A percentile compares a stretch with the other conserved stretches of the same genome.
Evolutionary conservation across 179 eudicot genomes (phyloP).

Genomic region (Heliamphora pulchella): DNA sequence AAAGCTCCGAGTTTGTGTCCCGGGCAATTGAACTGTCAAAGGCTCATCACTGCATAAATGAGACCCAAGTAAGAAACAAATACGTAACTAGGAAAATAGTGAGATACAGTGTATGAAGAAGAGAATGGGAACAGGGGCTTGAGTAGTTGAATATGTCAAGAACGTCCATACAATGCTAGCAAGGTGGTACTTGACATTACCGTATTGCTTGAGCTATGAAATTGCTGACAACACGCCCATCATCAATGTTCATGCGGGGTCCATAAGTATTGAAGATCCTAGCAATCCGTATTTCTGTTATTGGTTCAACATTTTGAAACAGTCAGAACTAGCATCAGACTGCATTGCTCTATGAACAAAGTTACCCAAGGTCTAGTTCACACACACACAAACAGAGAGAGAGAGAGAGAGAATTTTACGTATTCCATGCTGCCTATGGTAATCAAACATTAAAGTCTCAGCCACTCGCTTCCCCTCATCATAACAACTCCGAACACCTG

Average conservation of each 20-base stretch:
- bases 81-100: not conserved
- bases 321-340: constrained; percentile 9
- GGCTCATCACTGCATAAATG: constrained; percentile 58
- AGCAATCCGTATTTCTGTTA: constrained; percentile 74
- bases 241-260: constrained; percentile 95
- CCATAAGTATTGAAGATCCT: constrained; percentile 96
- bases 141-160: not conserved
- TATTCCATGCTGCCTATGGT: constrained; percentile 88
- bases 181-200: constrained; percentile 29
- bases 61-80: not conserved
- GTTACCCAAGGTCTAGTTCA: not conserved
- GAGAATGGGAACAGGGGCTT: not conserved
- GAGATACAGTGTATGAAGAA: not conserved
- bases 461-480: constrained; percentile 72
- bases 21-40: constrained; percentile 90
- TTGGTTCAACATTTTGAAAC: constrained; percentile 10
- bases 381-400: constrained; percentile 6
- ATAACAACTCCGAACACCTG: constrained; percentile 51
- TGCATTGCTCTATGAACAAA: not conserved
- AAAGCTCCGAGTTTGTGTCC: constrained; percentile 42
- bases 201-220: constrained; percentile 93
- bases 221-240: constrained; percentile 96
- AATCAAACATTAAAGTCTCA: constrained; percentile 90
- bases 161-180: constrained; percentile 5
- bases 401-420: constrained; percentile 31